phyloP scores from a whole-genome alignment of 306 rosid species.

The Trichosanthes truncata region DNA sequence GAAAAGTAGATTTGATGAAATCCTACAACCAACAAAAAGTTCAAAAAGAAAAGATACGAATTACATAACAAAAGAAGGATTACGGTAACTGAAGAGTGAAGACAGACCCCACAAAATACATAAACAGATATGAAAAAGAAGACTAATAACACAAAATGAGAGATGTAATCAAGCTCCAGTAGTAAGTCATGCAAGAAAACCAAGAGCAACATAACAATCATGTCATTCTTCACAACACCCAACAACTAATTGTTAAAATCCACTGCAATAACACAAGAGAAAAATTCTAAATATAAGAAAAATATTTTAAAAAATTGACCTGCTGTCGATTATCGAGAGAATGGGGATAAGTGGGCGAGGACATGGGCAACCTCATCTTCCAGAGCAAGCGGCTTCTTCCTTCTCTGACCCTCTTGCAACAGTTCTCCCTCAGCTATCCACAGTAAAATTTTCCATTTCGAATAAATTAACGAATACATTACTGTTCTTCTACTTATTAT shows the following conservation, averaged over 20 bases:
- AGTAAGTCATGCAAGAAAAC: neutral
- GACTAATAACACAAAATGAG: neutral
- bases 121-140: neutral
- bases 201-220: neutral
- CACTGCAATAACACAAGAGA: neutral
- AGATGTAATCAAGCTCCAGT: neutral
- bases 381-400: slow-evolving; percentile 68
- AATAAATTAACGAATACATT: neutral
- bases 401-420: slow-evolving; percentile 61
- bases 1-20: slow-evolving; percentile 31
- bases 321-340: slow-evolving; percentile 21
- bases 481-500: neutral
- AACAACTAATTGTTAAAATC: neutral
- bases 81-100: neutral
- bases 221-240: neutral
- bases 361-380: slow-evolving; percentile 42
- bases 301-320: slow-evolving; percentile 15
- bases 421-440: slow-evolving; percentile 60
- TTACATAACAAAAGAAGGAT: neutral
- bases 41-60: neutral
- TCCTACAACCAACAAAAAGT: slow-evolving; percentile 29
- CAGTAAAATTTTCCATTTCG: neutral
- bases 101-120: neutral
- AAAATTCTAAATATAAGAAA: neutral
- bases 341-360: slow-evolving; percentile 21